These are phyloP conservation scores for Ascochyta viciae-villosae DNA, from an alignment of 2,329 filamentous ascomycete genomes.

Conservation along the genomic window DNA sequence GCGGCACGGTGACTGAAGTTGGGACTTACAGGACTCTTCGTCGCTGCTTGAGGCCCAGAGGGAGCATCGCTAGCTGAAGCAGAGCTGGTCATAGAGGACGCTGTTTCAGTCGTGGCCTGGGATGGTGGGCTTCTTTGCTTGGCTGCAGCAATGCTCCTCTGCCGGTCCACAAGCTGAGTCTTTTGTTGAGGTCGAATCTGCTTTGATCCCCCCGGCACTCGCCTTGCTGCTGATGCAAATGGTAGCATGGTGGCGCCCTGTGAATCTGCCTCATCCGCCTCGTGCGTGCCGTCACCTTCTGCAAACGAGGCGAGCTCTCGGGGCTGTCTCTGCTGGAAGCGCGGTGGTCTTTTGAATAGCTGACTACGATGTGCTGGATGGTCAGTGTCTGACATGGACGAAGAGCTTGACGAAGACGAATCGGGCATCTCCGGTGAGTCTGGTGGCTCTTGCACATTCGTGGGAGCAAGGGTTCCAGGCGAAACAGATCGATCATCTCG, in stretches of 20 bases:
- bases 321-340: conserved; percentile 42
- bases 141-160: conserved; percentile 2
- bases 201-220: conserved; percentile 13
- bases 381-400: conserved; percentile 45
- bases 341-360: conserved; percentile 52
- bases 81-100: conserved; percentile 63
- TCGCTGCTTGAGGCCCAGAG: conserved; percentile 23
- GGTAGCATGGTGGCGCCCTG: conserved; percentile 53
- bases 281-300: conserved; percentile 41
- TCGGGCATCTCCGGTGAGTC: conserved; percentile 32
- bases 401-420: conserved; percentile 41
- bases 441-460: conserved; percentile 17
- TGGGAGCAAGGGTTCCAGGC: conserved; percentile 8
- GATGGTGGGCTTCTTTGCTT: conserved; percentile 31
- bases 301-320: conserved; percentile 35
- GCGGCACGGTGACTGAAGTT: conserved; percentile 66
- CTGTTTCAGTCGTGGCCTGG: conserved; percentile 30
- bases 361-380: conserved; percentile 53
- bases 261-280: conserved; percentile 63
- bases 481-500: conserved; percentile 21
- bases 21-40: conserved; percentile 38
- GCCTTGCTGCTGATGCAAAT: conserved; percentile 47
- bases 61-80: conserved; percentile 42
- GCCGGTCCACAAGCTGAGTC: conserved; percentile 6
- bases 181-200: conserved; percentile 23